A percentile compares a stretch with the other conserved stretches of the same genome.
phyloP scores from a whole-genome alignment of 257 asterid species.

The Pogostemon cablin region DNA sequence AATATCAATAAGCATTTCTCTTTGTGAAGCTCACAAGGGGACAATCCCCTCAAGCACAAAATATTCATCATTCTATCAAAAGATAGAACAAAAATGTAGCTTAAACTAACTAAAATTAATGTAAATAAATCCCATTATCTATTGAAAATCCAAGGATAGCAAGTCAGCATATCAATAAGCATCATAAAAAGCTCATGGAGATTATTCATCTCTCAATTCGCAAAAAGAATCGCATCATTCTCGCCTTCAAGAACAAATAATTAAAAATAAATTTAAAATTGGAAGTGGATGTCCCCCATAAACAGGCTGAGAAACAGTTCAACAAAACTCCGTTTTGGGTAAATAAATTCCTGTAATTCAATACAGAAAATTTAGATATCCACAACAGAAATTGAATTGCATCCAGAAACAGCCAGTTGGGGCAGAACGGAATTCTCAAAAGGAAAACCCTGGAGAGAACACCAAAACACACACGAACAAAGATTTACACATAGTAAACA shows the following conservation, averaged over 20 bases:
- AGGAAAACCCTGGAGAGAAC: slow-evolving; percentile 49
- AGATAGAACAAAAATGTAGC: background rate
- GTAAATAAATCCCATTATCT: no score
- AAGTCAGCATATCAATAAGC: slow-evolving; percentile 10
- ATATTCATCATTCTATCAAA: slow-evolving; percentile 37
- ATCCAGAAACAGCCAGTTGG: slow-evolving; percentile 14
- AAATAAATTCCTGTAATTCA: slow-evolving; percentile 11
- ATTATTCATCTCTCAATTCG: slow-evolving; percentile 12
- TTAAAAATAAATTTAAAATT: background rate
- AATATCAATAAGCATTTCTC: slow-evolving; percentile 57
- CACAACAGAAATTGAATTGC: slow-evolving; percentile 12
- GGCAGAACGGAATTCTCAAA: slow-evolving; percentile 31
- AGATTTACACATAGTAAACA: slow-evolving; percentile 14
- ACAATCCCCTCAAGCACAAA: slow-evolving; percentile 24
- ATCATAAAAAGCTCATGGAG: slow-evolving; percentile 26
- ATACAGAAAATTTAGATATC: slow-evolving; percentile 17
- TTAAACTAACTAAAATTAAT: background rate
- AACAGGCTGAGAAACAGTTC: slow-evolving; percentile 25
- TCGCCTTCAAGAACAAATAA: no score
- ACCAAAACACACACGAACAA: slow-evolving; percentile 34
- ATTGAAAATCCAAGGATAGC: background rate
- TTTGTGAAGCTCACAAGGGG: slow-evolving; percentile 33
- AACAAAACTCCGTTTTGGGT: background rate
- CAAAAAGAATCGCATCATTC: no score
- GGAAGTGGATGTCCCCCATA: slow-evolving; percentile 29